These are phyloP conservation scores for Trichoderma guizhouense DNA, from an alignment of 2,329 filamentous ascomycete genomes.

Conservation along the genomic window DNA sequence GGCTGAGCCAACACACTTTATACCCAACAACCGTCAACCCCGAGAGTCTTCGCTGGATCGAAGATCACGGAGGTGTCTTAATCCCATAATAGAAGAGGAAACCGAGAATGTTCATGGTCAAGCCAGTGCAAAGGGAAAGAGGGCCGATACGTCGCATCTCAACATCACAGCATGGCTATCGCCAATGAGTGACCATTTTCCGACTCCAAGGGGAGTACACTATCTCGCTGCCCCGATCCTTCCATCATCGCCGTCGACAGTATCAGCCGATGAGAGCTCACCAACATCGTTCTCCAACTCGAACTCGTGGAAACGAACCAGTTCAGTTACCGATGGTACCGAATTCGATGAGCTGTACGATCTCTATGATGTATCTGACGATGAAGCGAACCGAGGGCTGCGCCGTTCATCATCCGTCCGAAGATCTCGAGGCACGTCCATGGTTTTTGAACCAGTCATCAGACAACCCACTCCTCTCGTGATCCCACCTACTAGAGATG, in stretches of 20 bases:
- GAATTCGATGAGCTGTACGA: constrained; percentile 88
- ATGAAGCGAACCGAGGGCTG: constrained; percentile 23
- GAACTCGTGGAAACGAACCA: constrained; percentile 61
- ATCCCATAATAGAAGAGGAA: constrained; percentile 63
- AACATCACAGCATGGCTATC: constrained; percentile 58
- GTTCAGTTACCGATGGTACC: constrained; percentile 61
- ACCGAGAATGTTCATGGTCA: constrained; percentile 37
- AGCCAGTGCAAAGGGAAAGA: constrained; percentile 23
- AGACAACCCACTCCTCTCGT: constrained; percentile 44
- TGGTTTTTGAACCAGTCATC: constrained; percentile 34
- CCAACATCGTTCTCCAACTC: constrained; percentile 55
- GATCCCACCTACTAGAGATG: constrained; percentile 45
- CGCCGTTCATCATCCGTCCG: constrained; percentile 32
- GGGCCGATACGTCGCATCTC: constrained; percentile 39
- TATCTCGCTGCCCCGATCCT: constrained; percentile 62
- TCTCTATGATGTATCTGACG: constrained; percentile 73
- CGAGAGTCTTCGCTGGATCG: constrained; percentile 55
- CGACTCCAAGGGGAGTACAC: constrained; percentile 65
- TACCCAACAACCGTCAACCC: constrained; percentile 38
- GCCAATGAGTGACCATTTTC: constrained; percentile 63
- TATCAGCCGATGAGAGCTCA: constrained; percentile 51
- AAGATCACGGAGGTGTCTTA: constrained; percentile 53
- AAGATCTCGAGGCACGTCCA: constrained; percentile 38
- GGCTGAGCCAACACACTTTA: constrained; percentile 38
- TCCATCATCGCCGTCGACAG: constrained; percentile 57